Evolutionary conservation across 257 asterid genomes (phyloP).

Genomic region (Solanum appendiculatum): DNA sequence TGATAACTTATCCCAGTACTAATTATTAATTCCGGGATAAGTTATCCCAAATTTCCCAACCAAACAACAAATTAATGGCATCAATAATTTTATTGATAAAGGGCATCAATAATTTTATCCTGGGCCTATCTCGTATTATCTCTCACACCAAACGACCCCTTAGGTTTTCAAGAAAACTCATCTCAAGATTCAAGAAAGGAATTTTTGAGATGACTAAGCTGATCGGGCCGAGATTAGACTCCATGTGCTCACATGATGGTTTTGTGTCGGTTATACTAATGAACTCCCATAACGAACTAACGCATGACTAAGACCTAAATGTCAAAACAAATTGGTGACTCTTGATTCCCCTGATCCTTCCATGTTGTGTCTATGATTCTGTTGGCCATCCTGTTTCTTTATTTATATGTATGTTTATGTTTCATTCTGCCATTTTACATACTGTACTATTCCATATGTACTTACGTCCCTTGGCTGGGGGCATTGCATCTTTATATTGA

Average conservation of each 20-base stretch:
- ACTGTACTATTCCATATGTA: not conserved
- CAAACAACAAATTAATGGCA: too few relatives aligned
- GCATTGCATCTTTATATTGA: not conserved
- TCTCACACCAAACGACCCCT: too few relatives aligned
- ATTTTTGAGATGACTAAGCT: not conserved
- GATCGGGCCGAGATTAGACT: not conserved
- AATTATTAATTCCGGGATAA: too few relatives aligned
- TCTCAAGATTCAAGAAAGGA: not conserved
- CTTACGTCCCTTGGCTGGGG: not conserved
- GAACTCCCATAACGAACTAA: not conserved
- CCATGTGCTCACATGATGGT: not conserved
- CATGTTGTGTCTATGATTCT: not conserved
- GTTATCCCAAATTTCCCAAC: too few relatives aligned
- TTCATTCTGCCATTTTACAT: not conserved
- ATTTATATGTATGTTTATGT: not conserved
- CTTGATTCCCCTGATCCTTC: not conserved
- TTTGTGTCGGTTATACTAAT: not conserved
- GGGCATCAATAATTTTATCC: too few relatives aligned
- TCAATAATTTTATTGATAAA: too few relatives aligned
- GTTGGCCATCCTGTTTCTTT: not conserved
- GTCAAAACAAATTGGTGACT: not conserved
- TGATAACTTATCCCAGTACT: too few relatives aligned
- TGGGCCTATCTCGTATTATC: too few relatives aligned
- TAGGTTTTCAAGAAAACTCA: not conserved
- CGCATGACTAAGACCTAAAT: not conserved